Conservation (phyloP, 495 filamentous ascomycete species). For the Talaromyces thailandensis region DNA sequence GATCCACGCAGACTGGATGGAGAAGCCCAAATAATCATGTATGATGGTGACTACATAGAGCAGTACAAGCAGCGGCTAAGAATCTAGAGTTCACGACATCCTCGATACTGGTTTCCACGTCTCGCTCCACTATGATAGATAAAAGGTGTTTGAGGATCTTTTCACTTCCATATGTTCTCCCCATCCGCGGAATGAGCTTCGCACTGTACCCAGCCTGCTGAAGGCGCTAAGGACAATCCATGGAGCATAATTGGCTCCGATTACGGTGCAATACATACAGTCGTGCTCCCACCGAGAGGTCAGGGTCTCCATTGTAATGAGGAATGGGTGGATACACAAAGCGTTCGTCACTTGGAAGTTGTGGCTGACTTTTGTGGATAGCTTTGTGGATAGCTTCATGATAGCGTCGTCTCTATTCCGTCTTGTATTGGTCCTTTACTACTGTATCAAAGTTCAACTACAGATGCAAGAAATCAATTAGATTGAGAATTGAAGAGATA, state of each 20-base stretch:
- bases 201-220: slow-evolving; percentile 28
- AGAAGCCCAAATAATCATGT: neutral
- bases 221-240: neutral
- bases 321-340: slow-evolving; percentile 36
- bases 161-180: slow-evolving; percentile 38
- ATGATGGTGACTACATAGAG: neutral
- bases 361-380: neutral
- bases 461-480: neutral
- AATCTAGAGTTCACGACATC: neutral
- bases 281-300: slow-evolving; percentile 34
- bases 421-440: neutral
- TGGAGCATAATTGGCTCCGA: slow-evolving; percentile 10
- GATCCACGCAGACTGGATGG: neutral
- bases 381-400: neutral
- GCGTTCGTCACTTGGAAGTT: slow-evolving; percentile 6
- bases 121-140: slow-evolving; percentile 22
- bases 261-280: slow-evolving; percentile 36
- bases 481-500: neutral
- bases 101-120: neutral
- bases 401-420: neutral
- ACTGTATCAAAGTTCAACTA: neutral
- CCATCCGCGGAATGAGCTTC: slow-evolving; percentile 23
- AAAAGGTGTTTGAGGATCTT: slow-evolving; percentile 34
- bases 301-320: slow-evolving; percentile 34
- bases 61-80: neutral